Conservation (phyloP, 345 rosid species). For the Balakata baccata region DNA sequence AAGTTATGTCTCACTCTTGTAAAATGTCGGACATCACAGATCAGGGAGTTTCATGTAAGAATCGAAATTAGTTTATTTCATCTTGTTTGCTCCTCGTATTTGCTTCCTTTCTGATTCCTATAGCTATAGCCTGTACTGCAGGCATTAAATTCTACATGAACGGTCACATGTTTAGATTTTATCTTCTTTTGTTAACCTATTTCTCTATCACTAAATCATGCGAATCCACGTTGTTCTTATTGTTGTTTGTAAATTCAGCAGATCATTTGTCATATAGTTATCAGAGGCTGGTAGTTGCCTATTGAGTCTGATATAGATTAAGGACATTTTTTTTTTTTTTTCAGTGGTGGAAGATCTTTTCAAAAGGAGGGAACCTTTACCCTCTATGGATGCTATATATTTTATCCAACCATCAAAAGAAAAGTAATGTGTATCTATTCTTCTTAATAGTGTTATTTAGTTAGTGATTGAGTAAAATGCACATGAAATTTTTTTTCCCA, state of each 20-base stretch:
- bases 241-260: background rate
- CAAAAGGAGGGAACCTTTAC: constrained; percentile 83
- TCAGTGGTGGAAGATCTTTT: constrained; percentile 98
- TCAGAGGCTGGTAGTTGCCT: background rate
- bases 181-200: background rate
- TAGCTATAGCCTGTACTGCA: too few relatives aligned
- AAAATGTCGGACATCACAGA: constrained; percentile 95
- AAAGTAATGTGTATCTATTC: constrained; percentile 44
- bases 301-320: constrained; percentile 3
- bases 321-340: constrained; percentile 17
- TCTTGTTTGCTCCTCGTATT: background rate
- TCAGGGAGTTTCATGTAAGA: constrained; percentile 89
- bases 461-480: background rate
- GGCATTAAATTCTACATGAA: too few relatives aligned
- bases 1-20: constrained; percentile 85
- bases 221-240: background rate
- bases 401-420: constrained; percentile 88
- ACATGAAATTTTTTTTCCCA: background rate
- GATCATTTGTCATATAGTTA: background rate
- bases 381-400: constrained; percentile 86
- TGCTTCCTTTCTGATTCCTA: background rate
- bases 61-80: background rate
- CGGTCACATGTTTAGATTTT: too few relatives aligned
- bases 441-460: background rate
- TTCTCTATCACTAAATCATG: background rate